These are phyloP conservation scores for Scutellaria barbata DNA, from an alignment of 257 asterid genomes.

Conservation along the genomic window DNA sequence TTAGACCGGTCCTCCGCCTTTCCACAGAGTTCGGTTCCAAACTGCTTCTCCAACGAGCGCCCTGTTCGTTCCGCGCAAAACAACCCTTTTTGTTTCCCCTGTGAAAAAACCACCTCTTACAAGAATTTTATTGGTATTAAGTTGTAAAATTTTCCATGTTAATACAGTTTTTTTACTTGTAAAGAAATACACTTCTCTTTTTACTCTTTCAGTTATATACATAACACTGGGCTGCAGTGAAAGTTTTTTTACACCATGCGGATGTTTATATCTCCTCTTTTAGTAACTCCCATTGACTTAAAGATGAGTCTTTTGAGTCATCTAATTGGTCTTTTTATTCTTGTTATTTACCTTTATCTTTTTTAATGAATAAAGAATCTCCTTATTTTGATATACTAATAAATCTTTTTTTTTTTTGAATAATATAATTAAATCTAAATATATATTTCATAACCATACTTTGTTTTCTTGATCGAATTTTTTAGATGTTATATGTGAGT, in stretches of 20 bases:
- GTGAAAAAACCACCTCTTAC: slow-evolving; percentile 2
- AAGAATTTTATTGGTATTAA: slow-evolving; percentile 23
- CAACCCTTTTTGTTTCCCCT: neutral
- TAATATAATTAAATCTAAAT: no score
- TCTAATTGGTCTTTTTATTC: no score
- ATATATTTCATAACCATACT: no score
- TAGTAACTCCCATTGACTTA: neutral
- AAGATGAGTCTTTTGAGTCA: no score
- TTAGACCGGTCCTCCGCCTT: slow-evolving; percentile 70
- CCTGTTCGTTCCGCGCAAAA: neutral
- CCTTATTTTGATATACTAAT: no score
- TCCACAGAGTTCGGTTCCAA: slow-evolving; percentile 46
- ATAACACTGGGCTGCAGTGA: neutral
- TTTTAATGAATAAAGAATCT: no score
- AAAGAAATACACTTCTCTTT: slow-evolving; percentile 24
- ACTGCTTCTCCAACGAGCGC: neutral
- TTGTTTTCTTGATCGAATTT: no score
- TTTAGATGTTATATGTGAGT: no score
- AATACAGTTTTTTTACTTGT: slow-evolving; percentile 39
- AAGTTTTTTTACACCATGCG: neutral
- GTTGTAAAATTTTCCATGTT: slow-evolving; percentile 17
- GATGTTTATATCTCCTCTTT: neutral
- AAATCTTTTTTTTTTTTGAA: no score
- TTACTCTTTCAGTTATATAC: neutral
- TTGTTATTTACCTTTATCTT: no score